A percentile compares a stretch with the other conserved stretches of the same genome.
Conservation (phyloP, 176 grass and related monocot species). For the Musa troglodytarum region DNA sequence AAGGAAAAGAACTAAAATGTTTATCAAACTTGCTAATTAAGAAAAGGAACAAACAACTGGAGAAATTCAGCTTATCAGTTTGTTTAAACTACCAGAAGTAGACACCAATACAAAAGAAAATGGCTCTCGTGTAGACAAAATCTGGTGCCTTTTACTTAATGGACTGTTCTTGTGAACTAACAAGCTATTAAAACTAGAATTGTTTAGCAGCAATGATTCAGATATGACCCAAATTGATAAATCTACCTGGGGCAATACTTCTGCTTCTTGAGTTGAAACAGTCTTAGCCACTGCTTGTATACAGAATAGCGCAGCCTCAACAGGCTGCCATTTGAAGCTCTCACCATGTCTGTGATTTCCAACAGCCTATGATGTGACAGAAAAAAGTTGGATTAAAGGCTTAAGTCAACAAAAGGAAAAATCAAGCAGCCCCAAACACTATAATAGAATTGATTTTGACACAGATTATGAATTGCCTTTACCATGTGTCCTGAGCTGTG, state of each 20-base stretch:
- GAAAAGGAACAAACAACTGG: no score
- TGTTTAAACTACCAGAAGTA: no score
- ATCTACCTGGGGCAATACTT: slow-evolving; percentile 75
- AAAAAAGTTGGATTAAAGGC: slow-evolving; percentile 4
- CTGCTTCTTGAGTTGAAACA: slow-evolving; percentile 64
- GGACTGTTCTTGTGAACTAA: neutral
- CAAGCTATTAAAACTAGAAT: neutral
- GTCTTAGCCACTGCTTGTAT: slow-evolving; percentile 91
- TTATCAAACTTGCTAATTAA: no score
- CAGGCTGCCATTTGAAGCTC: slow-evolving; percentile 72
- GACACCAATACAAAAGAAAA: no score
- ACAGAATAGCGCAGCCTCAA: slow-evolving; percentile 86
- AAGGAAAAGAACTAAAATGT: no score
- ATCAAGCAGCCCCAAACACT: neutral
- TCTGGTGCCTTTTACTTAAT: neutral
- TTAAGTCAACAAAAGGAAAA: neutral
- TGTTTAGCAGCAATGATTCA: neutral
- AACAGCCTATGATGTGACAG: slow-evolving; percentile 52
- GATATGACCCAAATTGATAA: neutral
- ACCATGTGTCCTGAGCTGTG: neutral
- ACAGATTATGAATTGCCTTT: neutral
- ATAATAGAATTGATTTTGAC: neutral
- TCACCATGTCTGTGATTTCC: slow-evolving; percentile 38
- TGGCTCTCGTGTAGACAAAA: neutral
- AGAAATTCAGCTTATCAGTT: no score